Percentiles rank a stretch among this genome's conserved stretches.
Evolutionary conservation across 176 grass and related monocot genomes (phyloP).

Genomic region (Puccinellia tenuiflora): DNA sequence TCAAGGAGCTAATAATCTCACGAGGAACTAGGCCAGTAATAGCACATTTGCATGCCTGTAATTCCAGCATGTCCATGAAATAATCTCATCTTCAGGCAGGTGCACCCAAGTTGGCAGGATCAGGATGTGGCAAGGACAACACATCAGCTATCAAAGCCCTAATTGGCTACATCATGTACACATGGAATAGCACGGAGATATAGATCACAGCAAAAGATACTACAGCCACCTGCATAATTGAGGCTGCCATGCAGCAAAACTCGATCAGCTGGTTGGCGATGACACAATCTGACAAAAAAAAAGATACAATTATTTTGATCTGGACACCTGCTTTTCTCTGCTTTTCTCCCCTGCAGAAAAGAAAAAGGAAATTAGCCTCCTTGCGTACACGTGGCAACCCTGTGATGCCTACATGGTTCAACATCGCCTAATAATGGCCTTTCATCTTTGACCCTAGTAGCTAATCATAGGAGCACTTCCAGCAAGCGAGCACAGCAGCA

Average conservation of each 20-base stretch:
- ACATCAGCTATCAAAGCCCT: neutral
- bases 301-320: conserved; percentile 37
- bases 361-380: neutral
- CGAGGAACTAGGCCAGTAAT: no score
- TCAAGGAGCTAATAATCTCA: no score
- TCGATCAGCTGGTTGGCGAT: neutral
- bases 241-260: conserved; percentile 13
- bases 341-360: neutral
- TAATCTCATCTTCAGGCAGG: neutral
- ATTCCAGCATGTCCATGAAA: neutral
- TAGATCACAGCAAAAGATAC: neutral
- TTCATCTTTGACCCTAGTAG: neutral
- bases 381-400: neutral
- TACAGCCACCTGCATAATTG: conserved; percentile 3
- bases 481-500: no score
- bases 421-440: neutral
- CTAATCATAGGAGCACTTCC: conserved; percentile 9
- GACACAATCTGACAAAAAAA: conserved; percentile 8
- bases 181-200: neutral
- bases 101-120: neutral
- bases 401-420: neutral
- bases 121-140: neutral
- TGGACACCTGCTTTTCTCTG: conserved; percentile 12
- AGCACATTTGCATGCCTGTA: neutral
- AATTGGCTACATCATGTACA: neutral